Conservation (phyloP, 192 early-diverging fungal genomes). For the Coemansia sp. region DNA sequence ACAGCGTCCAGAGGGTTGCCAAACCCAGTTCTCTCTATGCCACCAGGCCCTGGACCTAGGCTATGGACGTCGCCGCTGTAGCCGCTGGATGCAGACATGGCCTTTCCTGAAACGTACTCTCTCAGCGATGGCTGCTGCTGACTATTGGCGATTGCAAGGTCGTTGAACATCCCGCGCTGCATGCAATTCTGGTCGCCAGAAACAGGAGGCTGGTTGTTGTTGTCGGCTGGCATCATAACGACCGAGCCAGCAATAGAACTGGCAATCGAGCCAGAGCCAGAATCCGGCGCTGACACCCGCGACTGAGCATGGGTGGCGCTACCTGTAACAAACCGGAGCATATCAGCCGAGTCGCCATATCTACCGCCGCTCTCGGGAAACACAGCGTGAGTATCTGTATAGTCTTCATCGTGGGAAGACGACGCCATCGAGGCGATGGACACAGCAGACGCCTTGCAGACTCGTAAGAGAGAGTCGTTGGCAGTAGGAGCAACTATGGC, state of each 20-base stretch:
- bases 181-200: neutral
- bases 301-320: neutral
- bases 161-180: neutral
- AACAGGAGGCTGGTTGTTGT: neutral
- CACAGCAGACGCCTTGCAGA: slow-evolving; percentile 22
- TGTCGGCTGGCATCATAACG: slow-evolving; percentile 12
- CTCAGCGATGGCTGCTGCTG: slow-evolving; percentile 46
- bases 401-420: slow-evolving; percentile 19
- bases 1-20: slow-evolving; percentile 1
- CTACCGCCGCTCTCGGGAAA: slow-evolving; percentile 25
- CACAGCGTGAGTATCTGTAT: slow-evolving; percentile 5
- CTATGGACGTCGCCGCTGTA: neutral
- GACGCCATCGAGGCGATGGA: slow-evolving; percentile 32
- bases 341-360: slow-evolving; percentile 17
- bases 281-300: neutral
- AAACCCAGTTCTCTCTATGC: neutral
- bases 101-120: slow-evolving; percentile 46
- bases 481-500: neutral
- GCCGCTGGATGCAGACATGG: slow-evolving; percentile 2
- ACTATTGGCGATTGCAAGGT: neutral
- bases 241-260: slow-evolving; percentile 1
- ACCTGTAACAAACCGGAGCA: slow-evolving; percentile 10
- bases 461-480: neutral
- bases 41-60: neutral
- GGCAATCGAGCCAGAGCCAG: slow-evolving; percentile 3